These are phyloP conservation scores for Forsythia suspensa DNA, from an alignment of 257 asterid genomes.

Conservation along the genomic window DNA sequence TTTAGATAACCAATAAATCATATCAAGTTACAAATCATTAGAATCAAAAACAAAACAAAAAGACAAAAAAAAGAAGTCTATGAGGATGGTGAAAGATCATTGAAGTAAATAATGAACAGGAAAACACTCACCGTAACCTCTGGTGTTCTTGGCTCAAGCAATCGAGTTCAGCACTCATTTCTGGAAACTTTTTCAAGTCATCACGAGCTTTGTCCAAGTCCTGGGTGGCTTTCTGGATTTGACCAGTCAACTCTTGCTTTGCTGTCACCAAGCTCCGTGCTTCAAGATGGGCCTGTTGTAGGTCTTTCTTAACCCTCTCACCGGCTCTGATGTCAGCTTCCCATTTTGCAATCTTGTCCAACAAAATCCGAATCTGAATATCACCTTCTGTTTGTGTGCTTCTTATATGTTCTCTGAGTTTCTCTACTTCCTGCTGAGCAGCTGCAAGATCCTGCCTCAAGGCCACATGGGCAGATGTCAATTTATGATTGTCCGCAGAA, in stretches of 20 bases:
- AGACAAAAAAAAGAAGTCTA: neutral
- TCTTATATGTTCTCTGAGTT: slow-evolving; percentile 59
- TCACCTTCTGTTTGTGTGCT: slow-evolving; percentile 72
- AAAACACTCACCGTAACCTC: slow-evolving; percentile 64
- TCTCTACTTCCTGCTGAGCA: slow-evolving; percentile 56
- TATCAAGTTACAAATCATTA: neutral
- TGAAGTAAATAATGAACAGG: slow-evolving; percentile 3
- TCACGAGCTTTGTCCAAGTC: slow-evolving; percentile 56
- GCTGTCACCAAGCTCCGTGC: slow-evolving; percentile 56
- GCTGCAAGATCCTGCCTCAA: slow-evolving; percentile 62
- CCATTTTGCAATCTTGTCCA: slow-evolving; percentile 67
- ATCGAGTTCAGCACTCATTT: slow-evolving; percentile 60
- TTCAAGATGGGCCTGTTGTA: slow-evolving; percentile 56
- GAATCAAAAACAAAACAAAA: neutral
- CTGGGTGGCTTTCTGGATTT: slow-evolving; percentile 50
- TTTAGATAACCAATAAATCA: neutral
- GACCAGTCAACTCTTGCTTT: slow-evolving; percentile 51
- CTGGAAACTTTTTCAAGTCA: slow-evolving; percentile 55
- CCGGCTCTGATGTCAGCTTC: slow-evolving; percentile 58
- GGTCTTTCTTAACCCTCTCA: slow-evolving; percentile 50
- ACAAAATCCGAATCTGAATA: slow-evolving; percentile 60
- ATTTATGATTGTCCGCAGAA: slow-evolving; percentile 59
- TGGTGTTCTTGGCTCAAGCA: slow-evolving; percentile 63
- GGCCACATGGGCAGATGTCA: slow-evolving; percentile 58
- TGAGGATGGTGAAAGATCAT: slow-evolving; percentile 2